phyloP scores from a whole-genome alignment of 129 eudicot species.

The Helichrysum umbraculigerum region DNA sequence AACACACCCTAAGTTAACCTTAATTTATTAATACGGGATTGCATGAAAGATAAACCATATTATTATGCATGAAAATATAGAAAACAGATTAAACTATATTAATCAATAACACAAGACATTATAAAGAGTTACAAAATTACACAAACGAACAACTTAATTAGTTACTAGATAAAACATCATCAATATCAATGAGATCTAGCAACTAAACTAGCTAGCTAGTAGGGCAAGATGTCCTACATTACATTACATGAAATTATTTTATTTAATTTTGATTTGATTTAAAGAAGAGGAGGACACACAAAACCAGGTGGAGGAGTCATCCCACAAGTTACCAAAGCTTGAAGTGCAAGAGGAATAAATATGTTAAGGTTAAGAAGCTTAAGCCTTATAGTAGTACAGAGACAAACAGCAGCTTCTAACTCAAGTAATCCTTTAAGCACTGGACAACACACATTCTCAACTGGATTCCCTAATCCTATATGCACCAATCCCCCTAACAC shows the following conservation, averaged over 20 bases:
- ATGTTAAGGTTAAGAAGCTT: conserved; percentile 82
- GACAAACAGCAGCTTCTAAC: conserved; percentile 90
- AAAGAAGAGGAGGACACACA: conserved; percentile 68
- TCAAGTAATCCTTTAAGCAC: conserved; percentile 84
- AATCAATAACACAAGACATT: background rate
- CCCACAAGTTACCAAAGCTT: conserved; percentile 72
- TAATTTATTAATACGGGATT: too few species aligned
- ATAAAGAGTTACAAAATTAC: conserved; percentile 14
- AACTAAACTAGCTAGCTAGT: background rate
- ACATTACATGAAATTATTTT: conserved; percentile 15
- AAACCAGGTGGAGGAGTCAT: conserved; percentile 88
- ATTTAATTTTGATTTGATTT: background rate
- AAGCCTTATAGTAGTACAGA: conserved; percentile 83
- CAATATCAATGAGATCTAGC: conserved; percentile 5
- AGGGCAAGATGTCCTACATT: conserved; percentile 18
- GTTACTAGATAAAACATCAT: too few species aligned
- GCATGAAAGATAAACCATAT: too few species aligned
- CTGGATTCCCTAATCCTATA: conserved; percentile 74
- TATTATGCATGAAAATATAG: background rate
- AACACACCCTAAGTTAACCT: too few species aligned
- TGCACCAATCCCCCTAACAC: conserved; percentile 86
- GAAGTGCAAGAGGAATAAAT: conserved; percentile 77
- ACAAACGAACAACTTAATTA: background rate
- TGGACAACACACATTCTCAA: conserved; percentile 76
- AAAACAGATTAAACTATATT: background rate